Conservation (phyloP, 2,329 filamentous ascomycete species). For the Mariannaea sp. region DNA sequence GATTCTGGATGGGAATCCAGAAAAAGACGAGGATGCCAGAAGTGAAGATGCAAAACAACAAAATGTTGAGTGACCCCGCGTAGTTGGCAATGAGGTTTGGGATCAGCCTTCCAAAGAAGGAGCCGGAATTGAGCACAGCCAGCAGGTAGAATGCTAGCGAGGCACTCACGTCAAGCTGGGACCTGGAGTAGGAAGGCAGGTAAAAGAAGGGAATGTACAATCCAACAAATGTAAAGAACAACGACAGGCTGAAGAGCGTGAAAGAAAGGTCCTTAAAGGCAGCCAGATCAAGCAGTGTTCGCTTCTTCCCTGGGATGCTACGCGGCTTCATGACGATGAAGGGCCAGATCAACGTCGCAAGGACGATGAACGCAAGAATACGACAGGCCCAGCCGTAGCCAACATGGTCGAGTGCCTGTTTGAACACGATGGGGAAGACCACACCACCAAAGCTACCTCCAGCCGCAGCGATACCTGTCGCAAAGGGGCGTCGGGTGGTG, state of each 20-base stretch:
- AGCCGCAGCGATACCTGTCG: conserved; percentile 48
- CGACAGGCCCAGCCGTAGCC: conserved; percentile 4
- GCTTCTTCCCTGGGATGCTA: conserved; percentile 10
- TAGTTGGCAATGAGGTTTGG: conserved; percentile 51
- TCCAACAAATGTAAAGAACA: conserved; percentile 43
- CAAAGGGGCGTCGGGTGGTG: conserved; percentile 41
- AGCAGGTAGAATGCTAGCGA: conserved; percentile 44
- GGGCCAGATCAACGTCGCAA: conserved; percentile 32
- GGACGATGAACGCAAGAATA: conserved; percentile 23
- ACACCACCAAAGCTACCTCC: conserved; percentile 48
- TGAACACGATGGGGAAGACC: conserved; percentile 46
- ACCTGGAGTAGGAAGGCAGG: conserved; percentile 48
- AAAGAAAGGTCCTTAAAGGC: conserved; percentile 35
- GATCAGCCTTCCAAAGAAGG: conserved; percentile 54
- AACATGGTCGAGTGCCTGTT: conserved; percentile 41
- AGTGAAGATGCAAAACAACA: conserved; percentile 43
- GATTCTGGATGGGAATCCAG: conserved; percentile 47
- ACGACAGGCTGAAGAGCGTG: conserved; percentile 39
- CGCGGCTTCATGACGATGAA: conserved; percentile 37
- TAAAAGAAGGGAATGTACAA: conserved; percentile 49
- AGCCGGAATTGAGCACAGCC: conserved; percentile 56
- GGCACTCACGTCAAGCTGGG: conserved; percentile 38
- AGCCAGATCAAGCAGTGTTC: neutral
- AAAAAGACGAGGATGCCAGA: conserved; percentile 44
- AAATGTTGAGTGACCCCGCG: conserved; percentile 48